Base-by-base conservation (phyloP, 257 asterid species). In the Nicotiana knightiana region DNA sequence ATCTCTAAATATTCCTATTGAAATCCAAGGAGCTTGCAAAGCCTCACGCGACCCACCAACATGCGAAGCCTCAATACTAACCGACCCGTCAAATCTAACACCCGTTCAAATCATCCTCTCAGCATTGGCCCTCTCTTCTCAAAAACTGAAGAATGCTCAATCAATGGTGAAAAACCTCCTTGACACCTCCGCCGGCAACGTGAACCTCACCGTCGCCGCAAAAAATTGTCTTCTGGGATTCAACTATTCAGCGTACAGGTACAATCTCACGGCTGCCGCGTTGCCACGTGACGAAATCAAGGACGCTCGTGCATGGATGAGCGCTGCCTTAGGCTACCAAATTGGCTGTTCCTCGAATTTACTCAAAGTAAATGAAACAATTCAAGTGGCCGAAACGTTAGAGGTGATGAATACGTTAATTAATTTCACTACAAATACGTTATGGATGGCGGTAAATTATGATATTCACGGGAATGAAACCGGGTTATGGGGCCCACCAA, bases 301-400 rank as follows among this genome's bases (percentile, higher is more conserved):
- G 85, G 81, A 82, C 55, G 81, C 76, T 4, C 85, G 85, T 8
- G 67, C 85, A 35, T 82, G 81, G 81, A 76, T 46, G 81, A 75
- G 81, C 64, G 85, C 85, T 5, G 54, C 53, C 54, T 24, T 82
- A 30, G 73, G 76, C 2, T 61, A 75, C 66, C 81, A 75, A 39
- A 71, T 71, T 3, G 67, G 68, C 55, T 59, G 81, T 43, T 75
- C 81, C 0, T 59, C 85, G 24, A 53, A 39, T 32, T 75, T 82
- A 28, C 39, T 63, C 17, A 57, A 30, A 28, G 85, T 63, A 28
- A 82, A 82, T n/a, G 85, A 77, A 67, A 75, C 85, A 28, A 51
- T 15, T 7, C 37, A 18, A 13, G 83, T 80, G 4, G 76, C 46
- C 0, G 1, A 26, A 16, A 46, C 76, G 16, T 15, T 63, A 55